Evolutionary conservation across 495 filamentous ascomycete species (phyloP).

Genomic region (Annulohypoxylon maeteangense): DNA sequence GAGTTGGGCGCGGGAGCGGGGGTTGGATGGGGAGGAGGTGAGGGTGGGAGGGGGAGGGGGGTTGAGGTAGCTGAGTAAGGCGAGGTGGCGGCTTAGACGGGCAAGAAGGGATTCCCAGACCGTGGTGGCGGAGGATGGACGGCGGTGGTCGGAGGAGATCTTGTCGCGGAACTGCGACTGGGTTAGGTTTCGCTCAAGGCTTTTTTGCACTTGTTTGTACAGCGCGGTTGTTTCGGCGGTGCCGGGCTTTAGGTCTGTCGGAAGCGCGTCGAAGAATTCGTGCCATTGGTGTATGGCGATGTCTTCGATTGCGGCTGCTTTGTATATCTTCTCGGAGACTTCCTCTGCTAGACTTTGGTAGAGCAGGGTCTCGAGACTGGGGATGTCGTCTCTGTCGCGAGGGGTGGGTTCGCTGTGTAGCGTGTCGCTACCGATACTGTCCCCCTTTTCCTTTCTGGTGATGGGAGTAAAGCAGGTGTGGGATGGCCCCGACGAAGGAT

Average conservation of each 20-base stretch:
- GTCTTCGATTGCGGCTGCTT: constrained; percentile 40
- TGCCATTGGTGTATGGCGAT: constrained; percentile 48
- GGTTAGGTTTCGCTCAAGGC: constrained; percentile 51
- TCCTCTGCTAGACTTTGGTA: constrained; percentile 31
- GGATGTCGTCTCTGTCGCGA: constrained; percentile 18
- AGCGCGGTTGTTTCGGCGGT: constrained; percentile 19
- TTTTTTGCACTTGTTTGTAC: constrained; percentile 46
- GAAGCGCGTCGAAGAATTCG: constrained; percentile 49
- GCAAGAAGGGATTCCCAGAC: constrained; percentile 47
- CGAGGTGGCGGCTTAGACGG: constrained; percentile 41
- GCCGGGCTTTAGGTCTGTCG: constrained; percentile 3
- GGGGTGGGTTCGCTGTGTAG: neutral
- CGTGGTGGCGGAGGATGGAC: neutral
- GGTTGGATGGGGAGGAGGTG: neutral
- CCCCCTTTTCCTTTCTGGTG: neutral
- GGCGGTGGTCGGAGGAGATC: too few species aligned
- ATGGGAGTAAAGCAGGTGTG: neutral
- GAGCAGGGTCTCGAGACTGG: constrained; percentile 43
- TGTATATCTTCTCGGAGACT: neutral
- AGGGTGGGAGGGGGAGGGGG: neutral
- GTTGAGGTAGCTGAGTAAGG: constrained; percentile 31
- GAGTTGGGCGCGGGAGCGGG: neutral
- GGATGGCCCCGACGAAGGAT: neutral
- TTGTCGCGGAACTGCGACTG: constrained; percentile 6
- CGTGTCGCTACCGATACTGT: neutral